Percentiles rank a stretch among this genome's conserved stretches.
Conservation (phyloP, 2,329 filamentous ascomycete genomes). For the Cordyceps tenuipes region DNA sequence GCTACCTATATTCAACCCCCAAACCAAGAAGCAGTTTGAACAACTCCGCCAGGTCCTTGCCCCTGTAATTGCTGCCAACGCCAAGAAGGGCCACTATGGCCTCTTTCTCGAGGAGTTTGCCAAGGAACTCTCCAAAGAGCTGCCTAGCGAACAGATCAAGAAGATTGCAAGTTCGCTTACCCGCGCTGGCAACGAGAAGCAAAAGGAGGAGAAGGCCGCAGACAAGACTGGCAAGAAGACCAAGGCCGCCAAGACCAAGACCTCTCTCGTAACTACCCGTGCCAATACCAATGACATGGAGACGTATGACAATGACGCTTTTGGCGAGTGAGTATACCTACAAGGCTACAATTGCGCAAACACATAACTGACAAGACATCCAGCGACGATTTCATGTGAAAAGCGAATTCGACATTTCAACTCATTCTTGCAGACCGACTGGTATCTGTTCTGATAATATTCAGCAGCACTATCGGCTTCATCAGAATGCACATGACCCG, state of each 20-base stretch:
- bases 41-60: slow-evolving; percentile 68
- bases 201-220: slow-evolving; percentile 94
- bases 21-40: slow-evolving; percentile 79
- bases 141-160: slow-evolving; percentile 92
- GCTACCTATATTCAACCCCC: slow-evolving; percentile 80
- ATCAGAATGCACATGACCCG: background rate
- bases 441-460: background rate
- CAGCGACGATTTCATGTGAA: slow-evolving; percentile 13
- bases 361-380: background rate
- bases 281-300: slow-evolving; percentile 59
- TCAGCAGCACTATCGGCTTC: slow-evolving; percentile 2
- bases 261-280: slow-evolving; percentile 62
- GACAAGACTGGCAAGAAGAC: slow-evolving; percentile 95
- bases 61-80: slow-evolving; percentile 65
- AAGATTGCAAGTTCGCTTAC: slow-evolving; percentile 84
- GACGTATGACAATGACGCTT: slow-evolving; percentile 69
- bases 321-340: slow-evolving; percentile 65
- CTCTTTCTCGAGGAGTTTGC: slow-evolving; percentile 86
- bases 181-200: slow-evolving; percentile 91
- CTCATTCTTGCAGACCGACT: slow-evolving; percentile 1
- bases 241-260: slow-evolving; percentile 95
- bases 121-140: slow-evolving; percentile 78
- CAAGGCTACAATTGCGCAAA: background rate
- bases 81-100: slow-evolving; percentile 83
- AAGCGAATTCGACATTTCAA: background rate